Evolutionary conservation across 164 flowering plant genomes (phyloP).

Genomic region (Vitis rotundifolia): DNA sequence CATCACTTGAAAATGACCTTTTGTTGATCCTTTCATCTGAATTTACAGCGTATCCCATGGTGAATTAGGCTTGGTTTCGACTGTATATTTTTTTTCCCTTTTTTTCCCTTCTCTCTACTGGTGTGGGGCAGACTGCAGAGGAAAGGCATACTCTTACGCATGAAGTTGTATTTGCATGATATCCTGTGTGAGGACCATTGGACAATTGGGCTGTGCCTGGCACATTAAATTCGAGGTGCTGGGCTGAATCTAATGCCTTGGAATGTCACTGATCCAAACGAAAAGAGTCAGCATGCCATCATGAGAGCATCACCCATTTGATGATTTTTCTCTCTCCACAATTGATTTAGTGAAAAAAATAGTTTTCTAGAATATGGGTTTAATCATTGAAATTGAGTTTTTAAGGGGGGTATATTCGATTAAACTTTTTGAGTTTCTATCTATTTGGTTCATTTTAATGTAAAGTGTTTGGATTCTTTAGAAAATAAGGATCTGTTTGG

Average conservation of each 20-base stretch:
- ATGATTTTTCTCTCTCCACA: too few species aligned
- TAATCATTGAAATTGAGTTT: too few species aligned
- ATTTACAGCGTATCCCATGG: background rate
- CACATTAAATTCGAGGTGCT: background rate
- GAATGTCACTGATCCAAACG: background rate
- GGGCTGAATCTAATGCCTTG: background rate
- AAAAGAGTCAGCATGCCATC: background rate
- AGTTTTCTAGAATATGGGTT: too few species aligned
- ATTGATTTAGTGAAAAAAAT: too few species aligned
- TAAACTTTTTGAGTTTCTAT: too few species aligned
- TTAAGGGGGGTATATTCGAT: too few species aligned
- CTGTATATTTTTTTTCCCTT: too few species aligned
- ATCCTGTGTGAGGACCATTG: background rate
- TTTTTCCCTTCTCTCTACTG: background rate
- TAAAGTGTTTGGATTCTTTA: too few species aligned
- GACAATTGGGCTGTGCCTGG: background rate
- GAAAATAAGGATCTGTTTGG: too few species aligned
- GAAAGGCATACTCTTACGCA: background rate
- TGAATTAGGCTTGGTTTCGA: too few species aligned
- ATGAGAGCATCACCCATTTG: background rate
- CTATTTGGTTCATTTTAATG: too few species aligned
- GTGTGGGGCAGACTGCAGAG: background rate
- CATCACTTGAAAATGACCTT: constrained; percentile 1
- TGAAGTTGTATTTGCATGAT: background rate
- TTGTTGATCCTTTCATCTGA: background rate